Percentiles rank a stretch among this genome's conserved stretches.
Conservation (phyloP, 176 grass and related monocot species). For the Alloteropsis semialata region DNA sequence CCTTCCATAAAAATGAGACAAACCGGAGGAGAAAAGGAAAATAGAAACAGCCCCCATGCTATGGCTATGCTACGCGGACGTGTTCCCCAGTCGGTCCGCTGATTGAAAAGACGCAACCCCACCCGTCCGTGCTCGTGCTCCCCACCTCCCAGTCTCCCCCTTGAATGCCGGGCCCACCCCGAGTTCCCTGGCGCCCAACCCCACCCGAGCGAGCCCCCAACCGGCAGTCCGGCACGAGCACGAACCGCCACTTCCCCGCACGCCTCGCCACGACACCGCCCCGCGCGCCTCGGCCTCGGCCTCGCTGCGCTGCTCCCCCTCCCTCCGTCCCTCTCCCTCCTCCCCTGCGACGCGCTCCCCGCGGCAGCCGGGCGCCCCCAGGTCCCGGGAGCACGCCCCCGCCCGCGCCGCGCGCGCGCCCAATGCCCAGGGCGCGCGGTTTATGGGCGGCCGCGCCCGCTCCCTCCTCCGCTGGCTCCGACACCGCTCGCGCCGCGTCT, state of each 20-base stretch:
- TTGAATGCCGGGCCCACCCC: neutral
- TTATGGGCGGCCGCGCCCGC: constrained; percentile 53
- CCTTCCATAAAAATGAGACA: too few relatives aligned
- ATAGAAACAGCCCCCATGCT: neutral
- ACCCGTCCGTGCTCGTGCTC: constrained; percentile 7
- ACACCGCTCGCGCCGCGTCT: constrained; percentile 69
- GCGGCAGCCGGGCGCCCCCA: constrained; percentile 33
- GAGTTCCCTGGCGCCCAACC: neutral
- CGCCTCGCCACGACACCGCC: neutral
- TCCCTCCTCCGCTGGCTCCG: constrained; percentile 65
- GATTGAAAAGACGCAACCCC: neutral
- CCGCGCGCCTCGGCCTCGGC: constrained; percentile 15
- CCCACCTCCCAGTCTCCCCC: neutral
- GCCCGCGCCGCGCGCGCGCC: constrained; percentile 4
- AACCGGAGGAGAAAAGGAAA: neutral
- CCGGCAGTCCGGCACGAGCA: too few relatives aligned
- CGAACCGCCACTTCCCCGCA: constrained; percentile 14
- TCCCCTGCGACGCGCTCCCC: constrained; percentile 31
- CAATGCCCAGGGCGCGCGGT: constrained; percentile 39
- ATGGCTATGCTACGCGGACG: neutral
- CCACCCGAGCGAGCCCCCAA: neutral
- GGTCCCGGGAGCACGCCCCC: constrained; percentile 2
- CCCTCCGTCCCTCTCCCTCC: constrained; percentile 11
- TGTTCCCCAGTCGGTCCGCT: neutral
- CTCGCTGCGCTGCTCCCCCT: neutral